Conservation (phyloP, 352 stramenopile species). For the Globisporangium rhizosaccharum region DNA sequence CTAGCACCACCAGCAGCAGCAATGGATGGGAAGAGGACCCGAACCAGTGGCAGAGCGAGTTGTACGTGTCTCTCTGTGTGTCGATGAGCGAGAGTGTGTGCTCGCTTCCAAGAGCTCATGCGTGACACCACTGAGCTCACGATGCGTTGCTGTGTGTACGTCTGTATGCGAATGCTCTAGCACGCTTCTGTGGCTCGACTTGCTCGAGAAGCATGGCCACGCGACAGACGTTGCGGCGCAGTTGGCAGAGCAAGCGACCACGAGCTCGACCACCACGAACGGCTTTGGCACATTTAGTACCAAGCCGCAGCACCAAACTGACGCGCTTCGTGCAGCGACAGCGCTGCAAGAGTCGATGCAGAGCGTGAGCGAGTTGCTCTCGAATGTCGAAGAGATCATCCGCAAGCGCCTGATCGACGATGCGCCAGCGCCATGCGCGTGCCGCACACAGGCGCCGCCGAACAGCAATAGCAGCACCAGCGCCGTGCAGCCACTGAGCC, state of each 20-base stretch:
- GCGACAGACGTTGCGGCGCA: conserved; percentile 1
- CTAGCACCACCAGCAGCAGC: neutral
- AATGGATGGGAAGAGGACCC: neutral
- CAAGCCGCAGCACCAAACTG: neutral
- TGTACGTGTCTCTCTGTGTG: neutral
- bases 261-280: neutral
- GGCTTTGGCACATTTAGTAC: neutral
- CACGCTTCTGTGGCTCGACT: conserved; percentile 13
- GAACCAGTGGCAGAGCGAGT: neutral
- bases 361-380: conserved; percentile 7
- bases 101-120: too few species aligned
- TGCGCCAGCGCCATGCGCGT: neutral
- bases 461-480: neutral
- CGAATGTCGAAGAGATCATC: conserved; percentile 13
- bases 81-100: neutral
- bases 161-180: neutral
- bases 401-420: conserved; percentile 6
- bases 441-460: neutral
- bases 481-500: too few species aligned
- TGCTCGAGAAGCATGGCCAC: conserved; percentile 11
- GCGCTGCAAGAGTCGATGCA: conserved; percentile 5
- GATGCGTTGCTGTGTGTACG: neutral
- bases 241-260: neutral
- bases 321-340: neutral
- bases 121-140: neutral